phyloP scores from a whole-genome alignment of 495 filamentous ascomycete species.

The Evernia prunastri region DNA sequence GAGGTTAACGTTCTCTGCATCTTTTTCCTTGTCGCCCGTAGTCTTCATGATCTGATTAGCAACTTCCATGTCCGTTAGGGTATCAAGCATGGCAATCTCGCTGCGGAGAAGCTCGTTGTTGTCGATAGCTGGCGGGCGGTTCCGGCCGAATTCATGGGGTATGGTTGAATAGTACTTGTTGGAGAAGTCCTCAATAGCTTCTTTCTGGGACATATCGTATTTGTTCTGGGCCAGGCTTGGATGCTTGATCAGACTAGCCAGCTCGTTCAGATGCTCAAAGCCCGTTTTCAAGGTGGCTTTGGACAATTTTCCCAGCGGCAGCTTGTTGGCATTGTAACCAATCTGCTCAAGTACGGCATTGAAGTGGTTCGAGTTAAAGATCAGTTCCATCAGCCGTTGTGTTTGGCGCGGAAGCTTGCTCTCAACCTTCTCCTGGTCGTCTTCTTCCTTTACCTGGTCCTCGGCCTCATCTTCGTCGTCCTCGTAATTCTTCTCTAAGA shows the following conservation, averaged over 20 bases:
- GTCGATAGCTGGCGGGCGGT: constrained; percentile 59
- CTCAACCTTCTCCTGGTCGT: constrained; percentile 18
- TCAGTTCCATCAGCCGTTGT: constrained; percentile 66
- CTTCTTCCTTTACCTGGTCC: constrained; percentile 14
- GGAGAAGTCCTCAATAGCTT: constrained; percentile 54
- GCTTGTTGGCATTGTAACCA: constrained; percentile 69
- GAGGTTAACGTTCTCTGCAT: constrained; percentile 37
- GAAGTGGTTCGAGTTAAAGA: constrained; percentile 72
- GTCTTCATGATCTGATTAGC: constrained; percentile 71
- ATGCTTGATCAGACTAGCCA: constrained; percentile 56
- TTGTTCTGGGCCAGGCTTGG: constrained; percentile 39
- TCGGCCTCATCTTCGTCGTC: constrained; percentile 51
- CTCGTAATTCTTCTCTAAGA: constrained; percentile 63
- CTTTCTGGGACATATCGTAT: constrained; percentile 36
- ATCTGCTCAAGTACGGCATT: constrained; percentile 56
- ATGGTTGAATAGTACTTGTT: constrained; percentile 76
- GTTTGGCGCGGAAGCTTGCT: constrained; percentile 52
- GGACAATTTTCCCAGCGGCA: constrained; percentile 78
- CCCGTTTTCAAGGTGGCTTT: constrained; percentile 65
- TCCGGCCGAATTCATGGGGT: constrained; percentile 73
- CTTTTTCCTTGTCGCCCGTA: constrained; percentile 35
- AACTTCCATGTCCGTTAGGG: constrained; percentile 73
- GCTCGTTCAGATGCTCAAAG: constrained; percentile 65
- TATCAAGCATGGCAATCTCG: constrained; percentile 63
- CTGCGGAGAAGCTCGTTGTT: constrained; percentile 50